Conservation (phyloP, 768 basidiomycete species). For the Suillus fuscotomentosus region DNA sequence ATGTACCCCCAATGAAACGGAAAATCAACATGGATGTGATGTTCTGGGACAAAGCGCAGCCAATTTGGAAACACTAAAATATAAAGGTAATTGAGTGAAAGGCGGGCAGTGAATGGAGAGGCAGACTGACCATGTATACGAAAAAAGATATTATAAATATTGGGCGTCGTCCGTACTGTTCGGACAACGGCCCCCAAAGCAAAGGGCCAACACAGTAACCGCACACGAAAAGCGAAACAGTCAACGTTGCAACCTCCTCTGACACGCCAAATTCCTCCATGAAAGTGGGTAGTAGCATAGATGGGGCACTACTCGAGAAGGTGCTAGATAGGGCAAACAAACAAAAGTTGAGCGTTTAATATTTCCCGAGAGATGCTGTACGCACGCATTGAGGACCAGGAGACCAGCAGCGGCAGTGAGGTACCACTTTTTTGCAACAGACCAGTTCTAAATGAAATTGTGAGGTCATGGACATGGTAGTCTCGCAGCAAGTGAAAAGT, state of each 20-base stretch:
- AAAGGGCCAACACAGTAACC: slow-evolving; percentile 68
- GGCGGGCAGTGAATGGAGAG: not conserved
- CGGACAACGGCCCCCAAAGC: slow-evolving; percentile 56
- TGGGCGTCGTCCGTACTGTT: slow-evolving; percentile 57
- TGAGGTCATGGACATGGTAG: slow-evolving; percentile 1
- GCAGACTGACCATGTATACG: slow-evolving; percentile 45
- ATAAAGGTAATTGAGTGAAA: slow-evolving; percentile 2
- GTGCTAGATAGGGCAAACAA: slow-evolving; percentile 38
- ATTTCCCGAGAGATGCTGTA: slow-evolving; percentile 3
- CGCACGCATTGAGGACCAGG: slow-evolving; percentile 56
- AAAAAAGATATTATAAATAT: slow-evolving; percentile 57
- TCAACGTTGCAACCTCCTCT: slow-evolving; percentile 49
- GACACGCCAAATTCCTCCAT: slow-evolving; percentile 48
- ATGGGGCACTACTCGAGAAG: slow-evolving; percentile 60
- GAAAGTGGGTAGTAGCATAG: slow-evolving; percentile 45
- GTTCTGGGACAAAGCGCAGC: slow-evolving; percentile 59
- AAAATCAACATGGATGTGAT: slow-evolving; percentile 63
- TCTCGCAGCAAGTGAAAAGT: slow-evolving; percentile 11
- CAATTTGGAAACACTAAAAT: slow-evolving; percentile 57
- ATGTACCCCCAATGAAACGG: slow-evolving; percentile 68
- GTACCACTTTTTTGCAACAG: slow-evolving; percentile 44
- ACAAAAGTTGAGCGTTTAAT: not conserved
- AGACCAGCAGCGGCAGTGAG: slow-evolving; percentile 47
- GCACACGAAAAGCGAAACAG: slow-evolving; percentile 62
- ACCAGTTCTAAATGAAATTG: slow-evolving; percentile 45